Evolutionary conservation across 345 rosid species (phyloP).

Genomic region (Citrus glauca): DNA sequence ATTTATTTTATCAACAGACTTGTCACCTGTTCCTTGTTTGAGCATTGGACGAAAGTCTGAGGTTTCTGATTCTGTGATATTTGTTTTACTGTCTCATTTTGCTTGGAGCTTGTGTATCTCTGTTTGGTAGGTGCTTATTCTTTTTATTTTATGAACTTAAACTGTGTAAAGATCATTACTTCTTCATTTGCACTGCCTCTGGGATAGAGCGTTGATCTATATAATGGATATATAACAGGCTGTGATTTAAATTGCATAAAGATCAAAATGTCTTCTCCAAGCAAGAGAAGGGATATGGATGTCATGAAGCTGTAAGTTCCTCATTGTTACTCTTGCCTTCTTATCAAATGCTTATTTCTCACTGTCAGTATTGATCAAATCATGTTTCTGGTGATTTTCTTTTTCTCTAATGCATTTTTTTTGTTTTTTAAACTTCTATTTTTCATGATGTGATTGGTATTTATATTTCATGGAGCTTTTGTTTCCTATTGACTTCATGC

Average conservation of each 20-base stretch:
- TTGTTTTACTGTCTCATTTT: background rate
- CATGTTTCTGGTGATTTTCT: background rate
- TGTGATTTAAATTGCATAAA: slow-evolving; percentile 1
- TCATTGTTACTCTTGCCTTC: background rate
- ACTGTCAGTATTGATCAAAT: background rate
- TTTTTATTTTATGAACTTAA: background rate
- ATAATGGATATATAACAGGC: slow-evolving; percentile 4
- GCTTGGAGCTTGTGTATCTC: background rate
- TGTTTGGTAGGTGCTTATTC: background rate
- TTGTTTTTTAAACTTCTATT: background rate
- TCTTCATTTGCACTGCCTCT: background rate
- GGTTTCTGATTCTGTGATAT: slow-evolving; percentile 1
- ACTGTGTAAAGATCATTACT: background rate
- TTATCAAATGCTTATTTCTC: background rate
- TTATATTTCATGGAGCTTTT: slow-evolving; percentile 5
- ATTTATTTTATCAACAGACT: background rate
- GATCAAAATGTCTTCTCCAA: slow-evolving; percentile 46
- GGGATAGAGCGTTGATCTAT: background rate
- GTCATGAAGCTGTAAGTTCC: slow-evolving; percentile 55
- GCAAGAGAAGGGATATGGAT: slow-evolving; percentile 64
- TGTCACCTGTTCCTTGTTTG: background rate
- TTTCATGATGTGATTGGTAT: background rate
- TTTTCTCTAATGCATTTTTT: background rate
- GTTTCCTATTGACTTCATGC: slow-evolving; percentile 14
- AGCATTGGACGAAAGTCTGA: background rate